Percentiles rank a stretch among this genome's conserved stretches.
Evolutionary conservation across 371 early-diverging fungal genomes (phyloP).

Genomic region (Apophysomyces elegans): DNA sequence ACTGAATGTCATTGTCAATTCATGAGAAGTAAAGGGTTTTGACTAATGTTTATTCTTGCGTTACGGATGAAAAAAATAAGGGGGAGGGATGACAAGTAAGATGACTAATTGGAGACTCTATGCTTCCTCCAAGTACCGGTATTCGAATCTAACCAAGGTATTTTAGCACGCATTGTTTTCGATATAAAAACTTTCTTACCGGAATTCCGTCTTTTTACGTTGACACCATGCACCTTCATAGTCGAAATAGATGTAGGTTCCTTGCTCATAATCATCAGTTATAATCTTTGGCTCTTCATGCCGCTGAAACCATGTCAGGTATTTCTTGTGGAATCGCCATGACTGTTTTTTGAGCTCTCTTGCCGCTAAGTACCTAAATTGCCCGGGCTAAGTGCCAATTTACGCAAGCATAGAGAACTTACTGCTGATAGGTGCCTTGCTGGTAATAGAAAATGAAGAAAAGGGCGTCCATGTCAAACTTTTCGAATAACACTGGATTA

Average conservation of each 20-base stretch:
- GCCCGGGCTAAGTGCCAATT: background rate
- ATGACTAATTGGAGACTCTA: slow-evolving; percentile 18
- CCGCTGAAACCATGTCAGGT: slow-evolving; percentile 99
- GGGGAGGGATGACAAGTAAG: slow-evolving; percentile 6
- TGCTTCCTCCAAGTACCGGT: slow-evolving; percentile 87
- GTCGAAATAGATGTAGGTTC: slow-evolving; percentile 99
- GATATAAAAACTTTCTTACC: slow-evolving; percentile 38
- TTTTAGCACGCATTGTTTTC: background rate
- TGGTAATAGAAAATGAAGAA: slow-evolving; percentile 99
- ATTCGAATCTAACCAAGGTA: slow-evolving; percentile 71
- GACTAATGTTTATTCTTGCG: slow-evolving; percentile 42
- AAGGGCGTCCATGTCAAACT: slow-evolving; percentile 95
- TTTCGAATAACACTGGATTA: slow-evolving; percentile 83
- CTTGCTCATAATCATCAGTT: slow-evolving; percentile 98
- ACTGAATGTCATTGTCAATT: no score
- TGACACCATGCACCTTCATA: slow-evolving; percentile 99
- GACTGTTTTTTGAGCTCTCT: slow-evolving; percentile 95
- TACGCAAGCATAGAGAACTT: slow-evolving; percentile 31
- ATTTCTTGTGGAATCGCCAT: slow-evolving; percentile 99
- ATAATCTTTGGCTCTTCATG: slow-evolving; percentile 97
- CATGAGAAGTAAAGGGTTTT: background rate
- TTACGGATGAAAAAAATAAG: slow-evolving; percentile 18
- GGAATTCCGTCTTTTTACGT: slow-evolving; percentile 96
- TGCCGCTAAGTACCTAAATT: slow-evolving; percentile 87
- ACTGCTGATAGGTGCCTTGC: slow-evolving; percentile 97